Base-by-base conservation (phyloP, 2,329 filamentous ascomycete genomes). In the Aspergillus chevalieri region DNA sequence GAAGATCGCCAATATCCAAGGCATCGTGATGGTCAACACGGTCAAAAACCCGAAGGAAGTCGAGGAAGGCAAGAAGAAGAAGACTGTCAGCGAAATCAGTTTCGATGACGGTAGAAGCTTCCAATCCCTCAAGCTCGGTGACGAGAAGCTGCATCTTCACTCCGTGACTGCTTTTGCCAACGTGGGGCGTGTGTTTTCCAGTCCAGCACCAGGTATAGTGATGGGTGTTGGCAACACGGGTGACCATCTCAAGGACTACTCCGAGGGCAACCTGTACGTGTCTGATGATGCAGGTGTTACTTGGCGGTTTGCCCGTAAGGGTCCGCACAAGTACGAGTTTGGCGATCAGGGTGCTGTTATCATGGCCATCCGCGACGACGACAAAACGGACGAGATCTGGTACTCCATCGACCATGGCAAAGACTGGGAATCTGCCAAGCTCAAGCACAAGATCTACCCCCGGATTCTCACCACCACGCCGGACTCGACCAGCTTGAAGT, bases 201-300 rank as follows among this genome's bases (percentile, higher is more conserved):
- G 91, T 61, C 88, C 89, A 1, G 92, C 93, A 0, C 92, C 93
- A 2, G 94, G 93, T 6, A 78, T 98, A 49, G 82, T 96, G 17
- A 94, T 98, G 88, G 94, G 87, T 14, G 83, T 95, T 46, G 93
- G 93, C 50, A 98, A 98, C 66, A 89, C 82, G 4, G 93, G 94
- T 47, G 81, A 87, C 17, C 74, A 78, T 47, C 78, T 98, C 6
- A 80, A 83, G 52, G 70, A 77, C 6, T 92, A 91, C 63, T 74
- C 75, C 3, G 81, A 95, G 8, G 85, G 89, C 10, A 82, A 88
- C 65, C 80, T 95, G 1, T 97, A 84, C 64, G 83, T 97, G 22
- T 98, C 93, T 0, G 88, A 95, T 63, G 84, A 97, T 68, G 92
- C 91, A 17, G 93, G 93, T 38, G 72, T 89, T 52, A 91, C 84